A percentile compares a stretch with the other conserved stretches of the same genome.
These are phyloP conservation scores for Eurotiales sp. DNA, from an alignment of 2,329 filamentous ascomycete genomes.

Conservation along the genomic window DNA sequence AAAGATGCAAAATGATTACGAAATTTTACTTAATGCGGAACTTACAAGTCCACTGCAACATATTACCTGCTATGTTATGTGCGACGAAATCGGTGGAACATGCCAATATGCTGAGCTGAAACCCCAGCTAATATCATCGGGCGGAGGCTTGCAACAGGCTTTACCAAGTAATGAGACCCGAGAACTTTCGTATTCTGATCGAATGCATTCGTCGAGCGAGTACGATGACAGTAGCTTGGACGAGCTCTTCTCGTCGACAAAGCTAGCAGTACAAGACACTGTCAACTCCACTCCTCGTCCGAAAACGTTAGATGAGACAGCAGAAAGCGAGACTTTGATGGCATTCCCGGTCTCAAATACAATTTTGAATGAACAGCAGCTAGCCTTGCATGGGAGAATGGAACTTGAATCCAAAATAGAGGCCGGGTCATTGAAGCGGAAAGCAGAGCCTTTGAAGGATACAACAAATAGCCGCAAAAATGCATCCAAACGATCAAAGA, in stretches of 20 bases:
- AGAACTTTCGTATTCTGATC: constrained; percentile 1
- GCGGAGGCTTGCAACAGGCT: constrained; percentile 27
- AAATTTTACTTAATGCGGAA: constrained; percentile 57
- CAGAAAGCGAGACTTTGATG: no score
- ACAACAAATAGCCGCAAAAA: neutral
- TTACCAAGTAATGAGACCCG: constrained; percentile 27
- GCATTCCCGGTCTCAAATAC: no score
- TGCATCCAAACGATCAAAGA: neutral
- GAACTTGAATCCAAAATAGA: neutral
- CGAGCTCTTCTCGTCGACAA: constrained; percentile 32
- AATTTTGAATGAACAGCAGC: no score
- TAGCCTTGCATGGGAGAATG: neutral
- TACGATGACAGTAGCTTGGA: constrained; percentile 30
- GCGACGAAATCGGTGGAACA: constrained; percentile 76
- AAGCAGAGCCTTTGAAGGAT: neutral
- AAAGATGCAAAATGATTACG: constrained; percentile 60
- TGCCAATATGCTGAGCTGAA: constrained; percentile 51
- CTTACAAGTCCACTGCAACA: constrained; percentile 53
- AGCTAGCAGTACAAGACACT: constrained; percentile 20
- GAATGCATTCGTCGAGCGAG: constrained; percentile 27
- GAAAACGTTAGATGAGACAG: neutral
- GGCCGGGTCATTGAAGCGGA: neutral
- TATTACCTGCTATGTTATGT: constrained; percentile 69
- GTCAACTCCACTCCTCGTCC: neutral
- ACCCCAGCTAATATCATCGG: constrained; percentile 36